Evolutionary conservation across 1,284 basidiomycete genomes (phyloP).

Genomic region (Coniferiporia sulphurascens): DNA sequence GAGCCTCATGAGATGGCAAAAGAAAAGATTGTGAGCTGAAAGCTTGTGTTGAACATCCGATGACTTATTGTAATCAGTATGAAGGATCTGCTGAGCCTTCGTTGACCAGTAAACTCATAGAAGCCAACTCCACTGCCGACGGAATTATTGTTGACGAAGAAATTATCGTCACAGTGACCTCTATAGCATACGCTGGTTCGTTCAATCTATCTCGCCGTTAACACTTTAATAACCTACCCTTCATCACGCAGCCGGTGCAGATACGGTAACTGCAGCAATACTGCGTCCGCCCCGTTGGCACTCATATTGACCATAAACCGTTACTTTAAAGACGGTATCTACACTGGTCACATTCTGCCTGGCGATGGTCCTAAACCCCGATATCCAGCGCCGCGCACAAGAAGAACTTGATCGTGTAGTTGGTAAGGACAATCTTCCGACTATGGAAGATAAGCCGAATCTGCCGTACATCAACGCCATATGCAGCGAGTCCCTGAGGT

Average conservation of each 20-base stretch:
- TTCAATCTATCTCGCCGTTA: background rate
- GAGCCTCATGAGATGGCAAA: constrained; percentile 12
- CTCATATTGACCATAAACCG: background rate
- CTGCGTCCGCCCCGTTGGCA: background rate
- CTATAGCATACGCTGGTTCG: constrained; percentile 9
- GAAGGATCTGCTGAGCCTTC: constrained; percentile 11
- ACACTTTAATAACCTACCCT: background rate
- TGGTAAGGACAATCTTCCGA: constrained; percentile 21
- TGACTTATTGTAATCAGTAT: background rate
- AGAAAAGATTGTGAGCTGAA: constrained; percentile 5
- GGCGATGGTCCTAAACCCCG: constrained; percentile 19
- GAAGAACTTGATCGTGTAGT: constrained; percentile 21
- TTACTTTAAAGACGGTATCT: constrained; percentile 11
- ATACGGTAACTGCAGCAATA: background rate
- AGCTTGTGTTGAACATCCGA: constrained; percentile 5
- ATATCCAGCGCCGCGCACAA: constrained; percentile 16
- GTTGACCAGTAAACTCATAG: constrained; percentile 11
- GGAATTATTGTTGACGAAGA: constrained; percentile 4
- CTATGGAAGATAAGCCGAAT: constrained; percentile 20
- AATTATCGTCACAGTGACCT: background rate
- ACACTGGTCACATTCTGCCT: constrained; percentile 16
- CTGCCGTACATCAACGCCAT: constrained; percentile 23
- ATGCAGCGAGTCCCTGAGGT: constrained; percentile 14
- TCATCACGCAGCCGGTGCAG: background rate
- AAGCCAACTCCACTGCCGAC: constrained; percentile 1